These are phyloP conservation scores for Arctium minus DNA, from an alignment of 129 eudicot genomes.

Conservation along the genomic window DNA sequence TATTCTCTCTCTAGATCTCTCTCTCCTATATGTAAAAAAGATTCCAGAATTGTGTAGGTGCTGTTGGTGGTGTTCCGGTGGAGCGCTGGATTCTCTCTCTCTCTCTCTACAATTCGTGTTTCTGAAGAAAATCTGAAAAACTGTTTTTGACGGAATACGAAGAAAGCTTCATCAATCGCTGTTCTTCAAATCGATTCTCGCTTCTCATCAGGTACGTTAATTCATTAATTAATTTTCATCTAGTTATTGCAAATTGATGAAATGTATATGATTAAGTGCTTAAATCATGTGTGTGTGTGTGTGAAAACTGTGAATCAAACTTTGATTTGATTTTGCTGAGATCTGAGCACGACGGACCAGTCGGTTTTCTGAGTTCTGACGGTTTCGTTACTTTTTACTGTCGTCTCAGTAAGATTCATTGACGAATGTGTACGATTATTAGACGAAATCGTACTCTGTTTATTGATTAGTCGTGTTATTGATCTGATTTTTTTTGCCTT, in stretches of 20 bases:
- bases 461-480: neutral
- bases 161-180: neutral
- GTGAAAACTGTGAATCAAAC: neutral
- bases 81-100: conserved; percentile 15
- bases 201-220: conserved; percentile 19
- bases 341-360: neutral
- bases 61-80: conserved; percentile 14
- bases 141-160: conserved; percentile 1
- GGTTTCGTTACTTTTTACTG: neutral
- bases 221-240: neutral
- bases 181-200: neutral
- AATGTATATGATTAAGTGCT: neutral
- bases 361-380: conserved; percentile 1
- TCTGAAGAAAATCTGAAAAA: conserved; percentile 18
- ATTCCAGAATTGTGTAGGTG: conserved; percentile 19
- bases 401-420: neutral
- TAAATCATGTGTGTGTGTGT: neutral
- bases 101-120: conserved; percentile 15
- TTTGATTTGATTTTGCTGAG: neutral
- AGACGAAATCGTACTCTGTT: neutral
- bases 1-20: conserved; percentile 16
- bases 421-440: conserved; percentile 10
- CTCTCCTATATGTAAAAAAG: conserved; percentile 10
- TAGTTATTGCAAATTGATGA: neutral
- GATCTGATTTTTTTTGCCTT: neutral